Conservation (phyloP, 148 eudicot species). For the Drosera capensis region DNA sequence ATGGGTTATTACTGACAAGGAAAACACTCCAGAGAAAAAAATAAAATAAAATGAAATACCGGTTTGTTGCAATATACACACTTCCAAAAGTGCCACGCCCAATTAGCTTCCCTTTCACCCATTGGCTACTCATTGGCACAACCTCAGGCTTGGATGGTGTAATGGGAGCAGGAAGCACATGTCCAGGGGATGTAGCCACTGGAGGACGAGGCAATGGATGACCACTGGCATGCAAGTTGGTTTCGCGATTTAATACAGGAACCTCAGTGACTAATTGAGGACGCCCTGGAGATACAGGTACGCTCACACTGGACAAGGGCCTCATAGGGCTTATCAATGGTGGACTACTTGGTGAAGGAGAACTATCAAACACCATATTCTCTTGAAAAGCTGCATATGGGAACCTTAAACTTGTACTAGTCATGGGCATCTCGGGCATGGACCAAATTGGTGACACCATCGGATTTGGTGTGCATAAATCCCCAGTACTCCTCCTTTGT, state of each 20-base stretch:
- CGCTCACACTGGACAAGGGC: constrained; percentile 18
- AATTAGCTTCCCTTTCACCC: constrained; percentile 88
- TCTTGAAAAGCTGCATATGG: constrained; percentile 16
- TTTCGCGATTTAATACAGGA: constrained; percentile 19
- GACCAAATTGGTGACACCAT: constrained; percentile 32
- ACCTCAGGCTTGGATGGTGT: constrained; percentile 16
- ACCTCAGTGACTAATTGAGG: constrained; percentile 22
- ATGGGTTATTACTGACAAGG: too few species aligned
- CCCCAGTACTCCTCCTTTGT: constrained; percentile 20
- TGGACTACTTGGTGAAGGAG: constrained; percentile 32
- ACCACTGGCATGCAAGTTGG: constrained; percentile 17
- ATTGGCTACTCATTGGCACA: constrained; percentile 31
- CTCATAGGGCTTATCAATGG: constrained; percentile 15
- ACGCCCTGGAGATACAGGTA: constrained; percentile 42
- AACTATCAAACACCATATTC: constrained; percentile 17
- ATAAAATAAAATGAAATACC: constrained; percentile 15
- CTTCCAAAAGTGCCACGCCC: constrained; percentile 96
- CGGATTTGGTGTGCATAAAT: constrained; percentile 18
- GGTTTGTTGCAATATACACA: constrained; percentile 75
- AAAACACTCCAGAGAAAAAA: too few species aligned
- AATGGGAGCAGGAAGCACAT: constrained; percentile 19
- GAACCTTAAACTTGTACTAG: constrained; percentile 8
- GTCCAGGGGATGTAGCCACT: constrained; percentile 22
- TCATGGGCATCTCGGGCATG: constrained; percentile 36
- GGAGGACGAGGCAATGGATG: constrained; percentile 94